Conservation (phyloP, 164 flowering plant genomes). For the Brasenia schreberi region DNA sequence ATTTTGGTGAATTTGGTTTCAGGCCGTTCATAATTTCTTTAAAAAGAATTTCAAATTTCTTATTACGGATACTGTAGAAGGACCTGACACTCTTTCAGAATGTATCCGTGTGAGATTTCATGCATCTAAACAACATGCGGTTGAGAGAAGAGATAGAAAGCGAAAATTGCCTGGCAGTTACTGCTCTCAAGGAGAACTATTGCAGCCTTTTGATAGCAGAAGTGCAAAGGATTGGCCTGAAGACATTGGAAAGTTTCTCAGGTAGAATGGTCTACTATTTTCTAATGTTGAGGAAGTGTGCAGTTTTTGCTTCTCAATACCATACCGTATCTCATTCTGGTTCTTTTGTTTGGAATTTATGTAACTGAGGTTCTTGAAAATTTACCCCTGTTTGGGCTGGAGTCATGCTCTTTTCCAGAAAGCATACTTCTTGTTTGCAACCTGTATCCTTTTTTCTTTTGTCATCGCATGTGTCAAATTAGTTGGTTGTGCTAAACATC, state of each 20-base stretch:
- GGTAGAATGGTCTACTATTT: conserved; percentile 20
- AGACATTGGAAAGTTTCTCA: conserved; percentile 71
- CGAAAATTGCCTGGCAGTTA: conserved; percentile 7
- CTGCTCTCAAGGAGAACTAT: background rate
- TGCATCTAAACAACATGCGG: conserved; percentile 24
- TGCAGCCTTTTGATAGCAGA: conserved; percentile 68
- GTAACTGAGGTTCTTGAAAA: too few relatives aligned
- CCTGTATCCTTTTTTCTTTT: too few relatives aligned
- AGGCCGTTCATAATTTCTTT: conserved; percentile 84
- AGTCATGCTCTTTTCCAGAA: too few relatives aligned
- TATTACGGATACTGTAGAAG: conserved; percentile 87
- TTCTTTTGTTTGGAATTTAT: too few relatives aligned
- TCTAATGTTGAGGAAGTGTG: too few relatives aligned
- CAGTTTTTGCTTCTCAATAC: too few relatives aligned
- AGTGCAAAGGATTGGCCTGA: conserved; percentile 84
- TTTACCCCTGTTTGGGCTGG: too few relatives aligned
- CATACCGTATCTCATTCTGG: too few relatives aligned
- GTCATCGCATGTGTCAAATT: too few relatives aligned
- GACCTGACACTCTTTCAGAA: conserved; percentile 61
- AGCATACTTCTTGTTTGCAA: too few relatives aligned
- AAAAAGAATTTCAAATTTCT: conserved; percentile 75
- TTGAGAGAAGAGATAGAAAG: conserved; percentile 1
- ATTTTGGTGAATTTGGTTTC: conserved; percentile 7
- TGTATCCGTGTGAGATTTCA: conserved; percentile 74
- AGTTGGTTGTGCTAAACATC: too few relatives aligned